phyloP scores from a whole-genome alignment of 345 rosid species.

The Rhizophora apiculata region DNA sequence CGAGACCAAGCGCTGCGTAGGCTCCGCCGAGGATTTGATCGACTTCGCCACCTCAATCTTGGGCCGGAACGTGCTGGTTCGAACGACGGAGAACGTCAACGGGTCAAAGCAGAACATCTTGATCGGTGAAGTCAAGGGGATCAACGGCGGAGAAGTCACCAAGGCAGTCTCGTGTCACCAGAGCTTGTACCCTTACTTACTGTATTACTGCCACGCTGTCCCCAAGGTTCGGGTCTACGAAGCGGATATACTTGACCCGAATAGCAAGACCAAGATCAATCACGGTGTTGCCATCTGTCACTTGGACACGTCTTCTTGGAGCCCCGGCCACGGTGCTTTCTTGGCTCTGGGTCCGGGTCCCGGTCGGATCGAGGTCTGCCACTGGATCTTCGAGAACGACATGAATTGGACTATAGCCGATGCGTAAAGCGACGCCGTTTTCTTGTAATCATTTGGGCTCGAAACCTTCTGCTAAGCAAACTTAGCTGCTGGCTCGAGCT shows the following conservation, averaged over 20 bases:
- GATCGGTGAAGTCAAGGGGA: conserved; percentile 55
- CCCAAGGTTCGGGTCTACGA: conserved; percentile 79
- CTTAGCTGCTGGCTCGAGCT: conserved; percentile 2
- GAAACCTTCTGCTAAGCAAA: background rate
- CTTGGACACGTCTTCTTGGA: conserved; percentile 73
- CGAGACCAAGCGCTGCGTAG: conserved; percentile 79
- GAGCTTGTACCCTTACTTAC: conserved; percentile 67
- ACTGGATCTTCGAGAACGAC: conserved; percentile 79
- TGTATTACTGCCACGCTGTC: conserved; percentile 82
- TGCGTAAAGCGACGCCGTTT: background rate
- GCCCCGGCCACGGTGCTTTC: conserved; percentile 69
- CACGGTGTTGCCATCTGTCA: conserved; percentile 78
- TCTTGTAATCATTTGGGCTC: background rate
- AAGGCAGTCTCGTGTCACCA: conserved; percentile 85
- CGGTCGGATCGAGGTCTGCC: conserved; percentile 67
- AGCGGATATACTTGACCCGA: conserved; percentile 55
- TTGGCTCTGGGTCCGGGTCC: conserved; percentile 64
- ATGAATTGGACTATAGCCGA: conserved; percentile 58
- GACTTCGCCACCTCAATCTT: conserved; percentile 68
- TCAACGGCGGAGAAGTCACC: conserved; percentile 62
- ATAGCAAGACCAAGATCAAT: conserved; percentile 44
- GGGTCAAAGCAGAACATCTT: conserved; percentile 52
- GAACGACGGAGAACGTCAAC: conserved; percentile 48
- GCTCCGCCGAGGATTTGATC: conserved; percentile 77
- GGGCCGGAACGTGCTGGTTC: conserved; percentile 46